Percentiles rank a stretch among this genome's conserved stretches.
phyloP scores from a whole-genome alignment of 2,329 filamentous ascomycete genomes.

The Neopestalotiopsis rosae region DNA sequence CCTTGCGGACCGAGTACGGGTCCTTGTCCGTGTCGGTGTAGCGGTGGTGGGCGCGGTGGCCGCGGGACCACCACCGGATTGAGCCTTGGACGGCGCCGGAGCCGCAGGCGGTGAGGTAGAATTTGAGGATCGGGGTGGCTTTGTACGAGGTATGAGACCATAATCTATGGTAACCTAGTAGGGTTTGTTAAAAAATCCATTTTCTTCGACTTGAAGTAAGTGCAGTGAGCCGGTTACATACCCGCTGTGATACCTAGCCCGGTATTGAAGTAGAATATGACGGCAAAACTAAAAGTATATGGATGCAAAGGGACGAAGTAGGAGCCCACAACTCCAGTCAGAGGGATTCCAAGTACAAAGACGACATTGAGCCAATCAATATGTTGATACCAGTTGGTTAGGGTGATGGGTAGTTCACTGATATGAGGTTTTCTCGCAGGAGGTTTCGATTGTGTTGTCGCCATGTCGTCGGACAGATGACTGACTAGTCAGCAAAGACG shows the following conservation, averaged over 20 bases:
- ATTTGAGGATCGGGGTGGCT: constrained; percentile 74
- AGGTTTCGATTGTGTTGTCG: neutral
- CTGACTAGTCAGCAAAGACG: neutral
- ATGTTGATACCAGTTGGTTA: constrained; percentile 10
- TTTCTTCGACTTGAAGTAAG: neutral
- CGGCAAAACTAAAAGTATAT: constrained; percentile 14
- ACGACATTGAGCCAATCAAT: constrained; percentile 10
- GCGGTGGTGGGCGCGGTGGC: constrained; percentile 86
- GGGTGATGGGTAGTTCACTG: constrained; percentile 4
- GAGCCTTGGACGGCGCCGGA: constrained; percentile 83
- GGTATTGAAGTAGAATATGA: constrained; percentile 84
- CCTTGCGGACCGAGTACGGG: constrained; percentile 89
- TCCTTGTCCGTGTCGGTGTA: constrained; percentile 95
- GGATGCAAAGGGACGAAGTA: constrained; percentile 14
- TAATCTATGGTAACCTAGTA: constrained; percentile 62
- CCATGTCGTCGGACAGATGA: neutral
- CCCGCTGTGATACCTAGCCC: constrained; percentile 81
- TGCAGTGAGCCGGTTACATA: constrained; percentile 43
- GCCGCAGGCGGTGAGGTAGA: constrained; percentile 82
- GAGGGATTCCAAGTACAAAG: constrained; percentile 7
- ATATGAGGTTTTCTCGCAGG: constrained; percentile 8
- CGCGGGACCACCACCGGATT: constrained; percentile 87
- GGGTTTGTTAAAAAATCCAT: constrained; percentile 12
- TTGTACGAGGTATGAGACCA: constrained; percentile 90
- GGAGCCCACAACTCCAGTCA: neutral